A percentile compares a stretch with the other conserved stretches of the same genome.
phyloP scores from a whole-genome alignment of 176 grass and related monocot genomes.

The Musa itinerans region DNA sequence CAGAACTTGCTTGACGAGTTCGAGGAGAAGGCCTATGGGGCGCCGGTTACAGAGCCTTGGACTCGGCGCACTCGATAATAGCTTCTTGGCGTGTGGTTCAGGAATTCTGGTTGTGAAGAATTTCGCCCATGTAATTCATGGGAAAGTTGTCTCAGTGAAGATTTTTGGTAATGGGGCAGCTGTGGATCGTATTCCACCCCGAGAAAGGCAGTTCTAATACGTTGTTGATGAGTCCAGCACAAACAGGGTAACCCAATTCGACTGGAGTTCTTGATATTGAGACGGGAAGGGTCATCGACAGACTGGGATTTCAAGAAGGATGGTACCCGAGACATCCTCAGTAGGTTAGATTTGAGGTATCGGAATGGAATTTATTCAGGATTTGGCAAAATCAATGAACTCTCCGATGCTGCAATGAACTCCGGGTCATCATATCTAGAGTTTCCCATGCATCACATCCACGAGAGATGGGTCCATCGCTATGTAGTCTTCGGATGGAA shows the following conservation, averaged over 20 bases:
- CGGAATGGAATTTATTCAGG: slow-evolving; percentile 59
- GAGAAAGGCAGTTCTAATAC: slow-evolving; percentile 77
- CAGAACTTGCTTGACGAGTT: slow-evolving; percentile 61
- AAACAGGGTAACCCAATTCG: slow-evolving; percentile 49
- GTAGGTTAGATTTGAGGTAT: slow-evolving; percentile 89
- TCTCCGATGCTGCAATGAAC: slow-evolving; percentile 69
- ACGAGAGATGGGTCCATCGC: slow-evolving; percentile 84
- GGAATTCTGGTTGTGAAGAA: slow-evolving; percentile 16
- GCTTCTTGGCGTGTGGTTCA: slow-evolving; percentile 52
- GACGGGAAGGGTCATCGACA: slow-evolving; percentile 58
- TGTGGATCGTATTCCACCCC: slow-evolving; percentile 42
- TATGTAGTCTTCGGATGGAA: slow-evolving; percentile 83
- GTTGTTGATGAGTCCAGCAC: slow-evolving; percentile 91
- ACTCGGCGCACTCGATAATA: slow-evolving; percentile 59
- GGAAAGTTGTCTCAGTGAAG: slow-evolving; percentile 64
- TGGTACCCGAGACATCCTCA: slow-evolving; percentile 76
- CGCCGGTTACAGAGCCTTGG: slow-evolving; percentile 61
- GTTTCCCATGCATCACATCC: slow-evolving; percentile 77
- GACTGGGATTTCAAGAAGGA: slow-evolving; percentile 92
- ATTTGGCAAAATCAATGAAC: slow-evolving; percentile 41
- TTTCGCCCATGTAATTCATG: slow-evolving; percentile 55
- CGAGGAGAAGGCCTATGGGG: slow-evolving; percentile 55
- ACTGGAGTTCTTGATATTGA: slow-evolving; percentile 83
- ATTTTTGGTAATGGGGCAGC: slow-evolving; percentile 34
- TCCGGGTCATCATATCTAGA: slow-evolving; percentile 74